A percentile compares a stretch with the other conserved stretches of the same genome.
Conservation (phyloP, 441 rosid species). For the Populus trichocarpa region DNA sequence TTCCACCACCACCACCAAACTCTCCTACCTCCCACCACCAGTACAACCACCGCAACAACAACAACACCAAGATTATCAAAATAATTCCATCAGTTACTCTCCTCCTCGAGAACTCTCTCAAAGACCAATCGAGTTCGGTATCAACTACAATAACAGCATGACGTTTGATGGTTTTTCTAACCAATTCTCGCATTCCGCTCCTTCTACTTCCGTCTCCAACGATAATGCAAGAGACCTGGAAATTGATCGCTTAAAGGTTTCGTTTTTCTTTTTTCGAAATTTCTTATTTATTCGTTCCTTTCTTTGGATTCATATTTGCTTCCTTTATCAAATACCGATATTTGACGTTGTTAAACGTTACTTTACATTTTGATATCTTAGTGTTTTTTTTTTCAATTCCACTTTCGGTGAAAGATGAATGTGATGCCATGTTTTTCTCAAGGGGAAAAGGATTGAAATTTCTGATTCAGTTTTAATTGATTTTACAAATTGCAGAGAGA, state of each 20-base stretch:
- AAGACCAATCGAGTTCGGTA: slow-evolving; percentile 22
- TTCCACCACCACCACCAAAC: slow-evolving; percentile 1
- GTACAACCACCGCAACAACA: background rate
- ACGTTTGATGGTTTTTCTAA: background rate
- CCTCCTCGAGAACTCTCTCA: slow-evolving; percentile 85
- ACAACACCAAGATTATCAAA: slow-evolving; percentile 10
- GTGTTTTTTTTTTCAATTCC: too few relatives aligned
- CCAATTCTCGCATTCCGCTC: slow-evolving; percentile 12
- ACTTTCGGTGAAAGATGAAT: background rate
- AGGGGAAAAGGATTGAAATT: background rate
- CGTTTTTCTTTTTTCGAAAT: background rate
- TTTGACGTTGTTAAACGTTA: background rate
- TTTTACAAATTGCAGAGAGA: slow-evolving; percentile 49
- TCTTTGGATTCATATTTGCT: background rate
- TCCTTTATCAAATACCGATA: background rate
- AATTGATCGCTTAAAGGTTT: slow-evolving; percentile 62
- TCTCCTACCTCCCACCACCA: slow-evolving; percentile 10
- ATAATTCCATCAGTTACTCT: slow-evolving; percentile 39
- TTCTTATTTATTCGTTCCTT: background rate
- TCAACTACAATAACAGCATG: background rate
- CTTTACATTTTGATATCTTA: background rate
- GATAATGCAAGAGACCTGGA: slow-evolving; percentile 44
- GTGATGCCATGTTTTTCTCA: background rate
- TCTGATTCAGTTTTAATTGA: slow-evolving; percentile 15
- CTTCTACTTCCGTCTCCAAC: slow-evolving; percentile 5